phyloP scores from a whole-genome alignment of 768 basidiomycete genomes.

The Coprinellus micaceus region DNA sequence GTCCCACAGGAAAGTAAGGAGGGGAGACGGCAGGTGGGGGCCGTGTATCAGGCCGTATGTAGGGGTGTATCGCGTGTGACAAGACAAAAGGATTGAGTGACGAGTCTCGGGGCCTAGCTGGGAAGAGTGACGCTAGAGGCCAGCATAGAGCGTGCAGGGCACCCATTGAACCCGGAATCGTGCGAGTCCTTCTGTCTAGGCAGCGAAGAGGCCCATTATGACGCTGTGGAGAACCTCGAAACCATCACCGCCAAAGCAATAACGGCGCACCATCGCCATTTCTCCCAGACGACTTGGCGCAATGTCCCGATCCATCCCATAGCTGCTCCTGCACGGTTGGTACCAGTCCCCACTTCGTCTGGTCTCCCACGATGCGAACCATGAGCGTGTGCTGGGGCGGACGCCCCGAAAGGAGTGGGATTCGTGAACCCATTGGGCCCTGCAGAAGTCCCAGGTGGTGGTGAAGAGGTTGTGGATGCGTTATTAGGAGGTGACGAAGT shows the following conservation, averaged over 20 bases:
- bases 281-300: slow-evolving; percentile 72
- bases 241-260: slow-evolving; percentile 76
- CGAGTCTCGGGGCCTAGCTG: too few species aligned
- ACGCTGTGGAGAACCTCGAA: slow-evolving; percentile 64
- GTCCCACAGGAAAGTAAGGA: too few species aligned
- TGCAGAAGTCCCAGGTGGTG: not conserved
- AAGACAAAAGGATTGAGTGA: too few species aligned
- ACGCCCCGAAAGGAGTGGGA: slow-evolving; percentile 2
- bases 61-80: too few species aligned
- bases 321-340: slow-evolving; percentile 25
- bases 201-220: slow-evolving; percentile 16
- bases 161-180: too few species aligned
- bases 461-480: slow-evolving; percentile 9
- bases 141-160: too few species aligned
- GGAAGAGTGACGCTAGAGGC: too few species aligned
- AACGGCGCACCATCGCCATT: slow-evolving; percentile 80
- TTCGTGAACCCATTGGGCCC: not conserved
- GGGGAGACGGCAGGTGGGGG: too few species aligned
- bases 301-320: slow-evolving; percentile 58
- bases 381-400: slow-evolving; percentile 8
- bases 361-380: slow-evolving; percentile 8
- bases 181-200: too few species aligned
- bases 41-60: too few species aligned
- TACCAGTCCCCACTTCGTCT: slow-evolving; percentile 14
- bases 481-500: slow-evolving; percentile 7